Base-by-base conservation (phyloP, 2,329 filamentous ascomycete species). In the Arthrobotrys sinensis region DNA sequence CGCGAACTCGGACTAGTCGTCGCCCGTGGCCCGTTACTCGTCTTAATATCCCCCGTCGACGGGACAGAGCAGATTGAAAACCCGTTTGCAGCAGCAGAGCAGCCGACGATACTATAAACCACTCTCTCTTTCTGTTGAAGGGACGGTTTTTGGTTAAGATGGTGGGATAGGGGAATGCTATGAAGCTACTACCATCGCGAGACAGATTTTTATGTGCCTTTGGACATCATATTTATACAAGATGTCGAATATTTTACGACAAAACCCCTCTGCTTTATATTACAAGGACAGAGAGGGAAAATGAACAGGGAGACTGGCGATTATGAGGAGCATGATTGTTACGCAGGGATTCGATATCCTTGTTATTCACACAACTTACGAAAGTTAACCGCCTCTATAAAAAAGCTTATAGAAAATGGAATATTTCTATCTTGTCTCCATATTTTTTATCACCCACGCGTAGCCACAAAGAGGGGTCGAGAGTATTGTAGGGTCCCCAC, bases 51-150 rank as follows among this genome's bases (percentile, higher is more conserved):
- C 80, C 96, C 96, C 3, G 89, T 96, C 65, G 94, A 98, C 83
- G 96, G 96, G 70, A 97, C 93, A 85, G 94, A 98, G 85, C 91
- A 95, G 85, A 99, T 99, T 82, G 90, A 92, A 82, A 99, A 99
- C 84, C 96, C 96, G 0, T 99, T 98, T 83, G 87, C 92, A 66
- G 90, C 93, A 83, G 87, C 88, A 24, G 91, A 93, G 57, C 91
- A 93, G 81, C 90, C 76, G 1, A 72, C 75, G 43, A 72, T 78
- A 78, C 72, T 67, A 63, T 11, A 16, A 34, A 19, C 12, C 11
- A n/a, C 10, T 53, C 4, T 43, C 19, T 62, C 45, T 62, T 32
- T 16, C 24, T 2, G n/a, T n/a, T 4, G 24, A 28, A 28, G 24
- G 24, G 4, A 28, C 24, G 24, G 24, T 28, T 28, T n/a, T n/a